Percentiles rank a stretch among this genome's conserved stretches.
Evolutionary conservation across 306 rosid species (phyloP).

Genomic region (Mimosa pudica): DNA sequence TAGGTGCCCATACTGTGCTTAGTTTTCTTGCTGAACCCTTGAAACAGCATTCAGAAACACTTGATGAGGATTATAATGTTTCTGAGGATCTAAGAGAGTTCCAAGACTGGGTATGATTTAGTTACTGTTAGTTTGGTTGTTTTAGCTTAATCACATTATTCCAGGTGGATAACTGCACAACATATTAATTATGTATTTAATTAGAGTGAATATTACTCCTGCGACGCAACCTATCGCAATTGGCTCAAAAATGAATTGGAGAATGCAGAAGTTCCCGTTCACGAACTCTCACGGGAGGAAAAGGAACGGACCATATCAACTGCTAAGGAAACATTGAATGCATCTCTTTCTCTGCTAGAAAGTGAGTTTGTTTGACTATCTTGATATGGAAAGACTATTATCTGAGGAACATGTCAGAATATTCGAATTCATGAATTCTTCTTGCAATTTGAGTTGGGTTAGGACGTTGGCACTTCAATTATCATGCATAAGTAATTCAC

Average conservation of each 20-base stretch:
- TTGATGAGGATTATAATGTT: conserved; percentile 57
- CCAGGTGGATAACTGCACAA: conserved; percentile 16
- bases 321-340: conserved; percentile 78
- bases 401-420: conserved; percentile 21
- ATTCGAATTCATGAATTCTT: conserved; percentile 18
- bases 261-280: conserved; percentile 64
- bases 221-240: conserved; percentile 96
- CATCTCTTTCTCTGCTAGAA: conserved; percentile 69
- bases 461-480: background rate
- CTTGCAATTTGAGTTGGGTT: conserved; percentile 4
- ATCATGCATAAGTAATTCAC: conserved; percentile 21
- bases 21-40: conserved; percentile 95
- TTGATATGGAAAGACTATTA: background rate
- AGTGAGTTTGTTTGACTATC: conserved; percentile 58
- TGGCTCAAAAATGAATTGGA: conserved; percentile 93
- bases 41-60: conserved; percentile 82
- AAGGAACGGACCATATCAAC: conserved; percentile 67
- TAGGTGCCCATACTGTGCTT: conserved; percentile 88
- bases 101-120: conserved; percentile 82
- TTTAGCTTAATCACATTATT: conserved; percentile 26
- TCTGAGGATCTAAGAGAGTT: conserved; percentile 82
- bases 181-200: conserved; percentile 29
- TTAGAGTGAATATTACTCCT: conserved; percentile 89
- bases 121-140: conserved; percentile 19
- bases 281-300: conserved; percentile 80